phyloP scores from a whole-genome alignment of 192 early-diverging fungal genomes.

The Podila horticola region DNA sequence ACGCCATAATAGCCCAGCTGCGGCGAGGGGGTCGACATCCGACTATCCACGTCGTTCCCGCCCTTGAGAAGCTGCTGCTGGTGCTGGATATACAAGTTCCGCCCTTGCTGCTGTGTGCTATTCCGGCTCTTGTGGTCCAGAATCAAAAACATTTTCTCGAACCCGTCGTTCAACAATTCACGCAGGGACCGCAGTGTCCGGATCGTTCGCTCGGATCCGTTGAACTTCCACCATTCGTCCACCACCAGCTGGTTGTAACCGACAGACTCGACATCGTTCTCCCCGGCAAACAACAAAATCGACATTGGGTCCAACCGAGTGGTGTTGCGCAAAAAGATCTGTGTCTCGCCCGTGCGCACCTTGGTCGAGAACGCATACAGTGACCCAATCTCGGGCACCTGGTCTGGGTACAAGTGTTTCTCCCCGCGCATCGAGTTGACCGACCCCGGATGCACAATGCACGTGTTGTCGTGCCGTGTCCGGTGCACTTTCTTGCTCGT shows the following conservation, averaged over 20 bases:
- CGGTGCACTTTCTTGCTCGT: constrained; percentile 51
- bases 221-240: constrained; percentile 55
- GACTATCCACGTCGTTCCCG: constrained; percentile 14
- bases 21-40: constrained; percentile 42
- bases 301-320: constrained; percentile 53
- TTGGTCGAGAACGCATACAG: constrained; percentile 57
- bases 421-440: constrained; percentile 53
- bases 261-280: constrained; percentile 45
- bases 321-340: constrained; percentile 54
- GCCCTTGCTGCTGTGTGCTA: constrained; percentile 23
- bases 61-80: constrained; percentile 6
- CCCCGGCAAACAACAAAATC: constrained; percentile 54
- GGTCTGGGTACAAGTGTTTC: constrained; percentile 22
- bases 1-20: constrained; percentile 50
- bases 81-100: constrained; percentile 10
- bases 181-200: constrained; percentile 24
- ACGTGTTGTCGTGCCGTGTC: constrained; percentile 53
- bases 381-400: constrained; percentile 44
- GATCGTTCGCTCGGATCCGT: constrained; percentile 42
- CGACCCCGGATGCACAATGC: constrained; percentile 54
- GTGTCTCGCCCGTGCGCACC: constrained; percentile 46
- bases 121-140: constrained; percentile 44
- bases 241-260: constrained; percentile 43
- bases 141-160: constrained; percentile 53
- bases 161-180: constrained; percentile 44